Percentiles rank a stretch among this genome's conserved stretches.
Evolutionary conservation across 495 filamentous ascomycete genomes (phyloP).

Genomic region (Aspergillus campestris): DNA sequence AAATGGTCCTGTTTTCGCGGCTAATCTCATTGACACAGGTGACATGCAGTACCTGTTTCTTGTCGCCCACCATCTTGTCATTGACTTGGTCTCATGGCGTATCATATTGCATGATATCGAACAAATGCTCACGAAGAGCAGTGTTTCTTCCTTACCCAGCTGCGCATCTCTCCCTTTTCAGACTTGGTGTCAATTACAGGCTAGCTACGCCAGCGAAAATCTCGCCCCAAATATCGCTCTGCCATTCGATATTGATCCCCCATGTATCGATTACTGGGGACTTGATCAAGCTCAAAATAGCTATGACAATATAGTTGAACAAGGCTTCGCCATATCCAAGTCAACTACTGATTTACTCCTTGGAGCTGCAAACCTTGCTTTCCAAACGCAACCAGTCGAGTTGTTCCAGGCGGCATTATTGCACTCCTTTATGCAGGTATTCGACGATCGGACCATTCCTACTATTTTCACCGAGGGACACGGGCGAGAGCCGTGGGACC

Average conservation of each 20-base stretch:
- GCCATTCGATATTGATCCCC: slow-evolving; percentile 9
- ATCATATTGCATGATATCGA: slow-evolving; percentile 51
- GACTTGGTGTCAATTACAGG: slow-evolving; percentile 18
- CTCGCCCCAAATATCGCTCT: slow-evolving; percentile 14
- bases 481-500: slow-evolving; percentile 34
- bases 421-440: slow-evolving; percentile 25
- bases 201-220: slow-evolving; percentile 22
- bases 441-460: slow-evolving; percentile 36
- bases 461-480: slow-evolving; percentile 41
- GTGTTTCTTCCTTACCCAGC: slow-evolving; percentile 13
- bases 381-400: slow-evolving; percentile 32
- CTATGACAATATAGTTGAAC: slow-evolving; percentile 20
- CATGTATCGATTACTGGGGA: slow-evolving; percentile 32
- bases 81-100: slow-evolving; percentile 53
- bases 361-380: slow-evolving; percentile 17
- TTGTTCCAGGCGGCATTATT: slow-evolving; percentile 31
- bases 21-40: slow-evolving; percentile 24
- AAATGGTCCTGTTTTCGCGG: slow-evolving; percentile 38
- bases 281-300: slow-evolving; percentile 26
- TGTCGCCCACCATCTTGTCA: slow-evolving; percentile 48
- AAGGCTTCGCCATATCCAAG: slow-evolving; percentile 6
- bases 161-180: slow-evolving; percentile 18
- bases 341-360: slow-evolving; percentile 22
- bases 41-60: slow-evolving; percentile 12
- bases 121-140: slow-evolving; percentile 28